phyloP scores from a whole-genome alignment of 1,284 basidiomycete species.

The Fomitopsis schrenkii region DNA sequence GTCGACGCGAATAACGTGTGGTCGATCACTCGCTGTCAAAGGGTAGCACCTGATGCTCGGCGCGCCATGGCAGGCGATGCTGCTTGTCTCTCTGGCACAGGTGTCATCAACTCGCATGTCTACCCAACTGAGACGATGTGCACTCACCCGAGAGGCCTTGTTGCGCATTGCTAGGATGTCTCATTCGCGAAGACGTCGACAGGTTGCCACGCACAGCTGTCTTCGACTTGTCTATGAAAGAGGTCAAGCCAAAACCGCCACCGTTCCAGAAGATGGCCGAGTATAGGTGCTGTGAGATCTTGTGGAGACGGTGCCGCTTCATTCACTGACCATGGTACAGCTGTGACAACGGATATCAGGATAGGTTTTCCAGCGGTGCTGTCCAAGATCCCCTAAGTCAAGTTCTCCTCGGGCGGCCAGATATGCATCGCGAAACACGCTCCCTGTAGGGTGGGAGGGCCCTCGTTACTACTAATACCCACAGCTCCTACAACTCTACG shows the following conservation, averaged over 20 bases:
- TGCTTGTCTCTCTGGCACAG: constrained; percentile 25
- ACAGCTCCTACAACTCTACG: constrained; percentile 25
- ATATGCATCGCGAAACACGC: constrained; percentile 49
- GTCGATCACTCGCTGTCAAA: constrained; percentile 56
- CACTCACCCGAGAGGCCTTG: constrained; percentile 50
- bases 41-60: constrained; percentile 67
- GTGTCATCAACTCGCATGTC: not conserved
- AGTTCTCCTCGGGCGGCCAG: constrained; percentile 55
- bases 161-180: constrained; percentile 46
- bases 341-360: constrained; percentile 22
- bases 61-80: constrained; percentile 46
- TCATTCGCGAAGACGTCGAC: constrained; percentile 33
- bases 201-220: constrained; percentile 54
- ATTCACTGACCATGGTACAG: not conserved
- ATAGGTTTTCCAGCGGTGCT: constrained; percentile 30
- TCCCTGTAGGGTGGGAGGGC: constrained; percentile 45
- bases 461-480: constrained; percentile 18
- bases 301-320: constrained; percentile 18
- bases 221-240: constrained; percentile 52
- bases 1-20: constrained; percentile 49
- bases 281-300: constrained; percentile 63
- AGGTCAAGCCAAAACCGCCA: constrained; percentile 42
- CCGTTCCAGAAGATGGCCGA: constrained; percentile 55
- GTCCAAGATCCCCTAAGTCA: constrained; percentile 28
- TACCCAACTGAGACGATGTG: not conserved